Conservation (phyloP, 352 stramenopile species). For the Phytopythium aichiense region DNA sequence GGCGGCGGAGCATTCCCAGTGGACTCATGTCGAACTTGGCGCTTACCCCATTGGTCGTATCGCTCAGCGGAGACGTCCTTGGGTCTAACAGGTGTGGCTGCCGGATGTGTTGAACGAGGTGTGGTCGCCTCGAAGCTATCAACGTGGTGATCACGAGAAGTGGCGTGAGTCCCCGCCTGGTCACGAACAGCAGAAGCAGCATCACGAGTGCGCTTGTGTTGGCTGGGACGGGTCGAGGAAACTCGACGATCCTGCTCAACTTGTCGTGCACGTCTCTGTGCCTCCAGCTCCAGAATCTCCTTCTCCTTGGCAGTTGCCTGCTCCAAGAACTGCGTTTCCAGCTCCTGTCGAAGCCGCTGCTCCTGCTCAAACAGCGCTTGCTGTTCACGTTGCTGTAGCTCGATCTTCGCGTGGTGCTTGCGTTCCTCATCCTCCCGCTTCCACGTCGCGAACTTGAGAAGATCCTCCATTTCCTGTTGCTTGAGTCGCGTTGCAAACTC, state of each 20-base stretch:
- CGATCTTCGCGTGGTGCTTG: constrained; percentile 23
- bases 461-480: constrained; percentile 66
- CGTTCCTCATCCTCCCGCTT: constrained; percentile 63
- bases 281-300: constrained; percentile 39
- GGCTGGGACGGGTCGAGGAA: no score
- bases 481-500: constrained; percentile 73
- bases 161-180: neutral
- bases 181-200: neutral
- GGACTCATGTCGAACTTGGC: neutral
- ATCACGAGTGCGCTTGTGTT: neutral
- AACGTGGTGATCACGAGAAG: neutral
- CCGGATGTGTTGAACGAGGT: neutral
- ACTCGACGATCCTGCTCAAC: constrained; percentile 16
- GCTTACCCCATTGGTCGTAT: constrained; percentile 4
- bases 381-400: constrained; percentile 37
- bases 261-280: constrained; percentile 19
- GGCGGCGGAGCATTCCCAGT: neutral
- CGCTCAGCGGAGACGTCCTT: neutral
- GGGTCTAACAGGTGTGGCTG: neutral
- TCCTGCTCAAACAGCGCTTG: constrained; percentile 45
- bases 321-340: constrained; percentile 42
- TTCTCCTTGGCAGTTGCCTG: constrained; percentile 41
- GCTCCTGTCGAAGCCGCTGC: constrained; percentile 44
- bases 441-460: constrained; percentile 70
- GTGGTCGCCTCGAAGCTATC: neutral